Percentiles rank a stretch among this genome's conserved stretches.
Evolutionary conservation across 805 yeast genomes (phyloP).

Genomic region (Jamesozyma gamospora): DNA sequence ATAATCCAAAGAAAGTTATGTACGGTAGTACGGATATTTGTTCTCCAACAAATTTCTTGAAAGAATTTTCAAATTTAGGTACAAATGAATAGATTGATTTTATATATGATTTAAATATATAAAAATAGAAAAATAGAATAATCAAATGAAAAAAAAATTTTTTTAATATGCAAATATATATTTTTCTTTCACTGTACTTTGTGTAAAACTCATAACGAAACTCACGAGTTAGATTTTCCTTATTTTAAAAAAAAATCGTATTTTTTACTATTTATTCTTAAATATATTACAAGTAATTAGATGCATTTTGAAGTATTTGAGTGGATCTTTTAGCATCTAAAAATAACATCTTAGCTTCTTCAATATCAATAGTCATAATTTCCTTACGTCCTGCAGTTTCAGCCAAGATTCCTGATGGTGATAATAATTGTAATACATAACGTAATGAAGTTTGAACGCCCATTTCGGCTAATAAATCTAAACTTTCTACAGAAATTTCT

Average conservation of each 20-base stretch:
- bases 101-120: not conserved
- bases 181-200: no score
- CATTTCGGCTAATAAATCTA: conserved; percentile 59
- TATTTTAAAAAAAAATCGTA: no score
- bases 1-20: conserved; percentile 46
- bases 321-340: conserved; percentile 80
- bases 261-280: no score
- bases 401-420: conserved; percentile 83
- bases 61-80: conserved; percentile 53
- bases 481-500: conserved; percentile 55
- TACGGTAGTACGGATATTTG: conserved; percentile 80
- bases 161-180: no score
- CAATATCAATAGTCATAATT: conserved; percentile 60
- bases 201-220: no score
- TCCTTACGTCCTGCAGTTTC: conserved; percentile 62
- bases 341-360: conserved; percentile 73
- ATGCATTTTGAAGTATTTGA: conserved; percentile 40
- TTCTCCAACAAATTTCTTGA: conserved; percentile 59
- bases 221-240: no score
- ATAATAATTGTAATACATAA: conserved; percentile 80
- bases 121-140: not conserved
- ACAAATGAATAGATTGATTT: conserved; percentile 2
- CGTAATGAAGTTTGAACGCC: conserved; percentile 78
- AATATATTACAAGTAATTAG: conserved; percentile 26
- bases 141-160: not conserved